Evolutionary conservation across 2,329 filamentous ascomycete species (phyloP).

Genomic region (Ceratocystis alfenasii): DNA sequence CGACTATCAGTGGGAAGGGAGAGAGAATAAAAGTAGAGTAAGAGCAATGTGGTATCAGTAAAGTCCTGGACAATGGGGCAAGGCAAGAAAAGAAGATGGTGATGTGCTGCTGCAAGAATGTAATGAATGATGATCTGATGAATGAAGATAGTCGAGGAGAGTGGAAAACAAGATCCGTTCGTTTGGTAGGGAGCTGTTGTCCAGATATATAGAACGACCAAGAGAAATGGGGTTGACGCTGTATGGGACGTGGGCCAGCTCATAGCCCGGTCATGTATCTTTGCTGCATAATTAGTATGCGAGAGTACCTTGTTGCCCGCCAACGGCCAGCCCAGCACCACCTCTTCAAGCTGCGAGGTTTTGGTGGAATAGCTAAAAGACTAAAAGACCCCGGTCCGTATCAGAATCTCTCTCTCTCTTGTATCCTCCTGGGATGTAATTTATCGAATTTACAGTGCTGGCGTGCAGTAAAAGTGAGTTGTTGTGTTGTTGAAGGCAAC

Average conservation of each 20-base stretch:
- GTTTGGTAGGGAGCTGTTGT: neutral
- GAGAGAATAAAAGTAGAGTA: neutral
- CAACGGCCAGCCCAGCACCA: neutral
- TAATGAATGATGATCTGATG: neutral
- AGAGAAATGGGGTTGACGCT: neutral
- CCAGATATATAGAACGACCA: constrained; percentile 3
- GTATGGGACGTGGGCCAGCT: constrained; percentile 7
- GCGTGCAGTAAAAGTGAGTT: neutral
- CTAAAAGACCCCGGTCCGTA: constrained; percentile 8
- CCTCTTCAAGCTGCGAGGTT: neutral
- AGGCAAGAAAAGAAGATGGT: neutral
- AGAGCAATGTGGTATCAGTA: neutral
- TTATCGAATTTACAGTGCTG: constrained; percentile 1
- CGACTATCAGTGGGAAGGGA: neutral
- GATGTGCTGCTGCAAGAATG: neutral
- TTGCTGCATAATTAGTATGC: neutral
- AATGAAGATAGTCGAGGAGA: constrained; percentile 7
- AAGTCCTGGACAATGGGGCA: neutral
- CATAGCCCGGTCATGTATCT: neutral
- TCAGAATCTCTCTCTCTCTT: constrained; percentile 2
- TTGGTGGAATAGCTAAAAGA: constrained; percentile 1
- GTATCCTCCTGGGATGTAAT: neutral
- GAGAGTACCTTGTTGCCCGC: neutral
- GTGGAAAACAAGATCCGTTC: neutral
- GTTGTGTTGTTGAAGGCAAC: too few species aligned